A percentile compares a stretch with the other conserved stretches of the same genome.
These are phyloP conservation scores for Aspergillus avenaceus DNA, from an alignment of 495 filamentous ascomycete species.

Conservation along the genomic window DNA sequence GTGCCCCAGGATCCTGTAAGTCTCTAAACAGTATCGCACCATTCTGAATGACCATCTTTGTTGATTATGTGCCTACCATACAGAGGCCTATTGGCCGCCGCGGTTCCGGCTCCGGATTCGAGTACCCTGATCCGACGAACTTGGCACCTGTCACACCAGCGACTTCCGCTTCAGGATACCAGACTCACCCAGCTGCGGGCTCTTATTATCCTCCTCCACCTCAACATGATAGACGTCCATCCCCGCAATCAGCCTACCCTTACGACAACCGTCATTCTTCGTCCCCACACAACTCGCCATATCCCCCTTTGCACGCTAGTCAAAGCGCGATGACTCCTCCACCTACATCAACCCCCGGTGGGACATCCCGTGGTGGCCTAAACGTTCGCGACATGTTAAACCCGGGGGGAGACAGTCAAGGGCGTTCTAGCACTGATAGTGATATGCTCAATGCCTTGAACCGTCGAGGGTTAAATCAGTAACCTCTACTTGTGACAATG, in stretches of 20 bases:
- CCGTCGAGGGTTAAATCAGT: conserved; percentile 35
- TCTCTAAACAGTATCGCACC: conserved; percentile 11
- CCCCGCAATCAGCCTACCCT: conserved; percentile 44
- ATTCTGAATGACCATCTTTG: conserved; percentile 2
- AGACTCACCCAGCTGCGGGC: conserved; percentile 36
- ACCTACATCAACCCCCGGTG: conserved; percentile 34
- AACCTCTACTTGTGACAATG: conserved; percentile 1
- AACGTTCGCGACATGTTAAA: conserved; percentile 53
- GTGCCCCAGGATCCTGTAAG: conserved; percentile 47
- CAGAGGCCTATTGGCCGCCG: conserved; percentile 44
- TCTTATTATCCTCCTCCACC: conserved; percentile 45
- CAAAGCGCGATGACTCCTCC: conserved; percentile 36
- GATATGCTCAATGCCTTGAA: conserved; percentile 55
- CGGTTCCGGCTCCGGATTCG: conserved; percentile 45
- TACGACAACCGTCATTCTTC: conserved; percentile 48
- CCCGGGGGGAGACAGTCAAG: conserved; percentile 38
- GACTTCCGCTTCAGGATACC: conserved; percentile 46
- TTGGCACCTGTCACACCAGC: conserved; percentile 50
- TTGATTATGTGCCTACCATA: neutral
- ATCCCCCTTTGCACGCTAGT: conserved; percentile 36
- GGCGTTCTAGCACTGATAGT: conserved; percentile 51
- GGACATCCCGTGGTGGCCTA: conserved; percentile 41
- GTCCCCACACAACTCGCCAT: conserved; percentile 48
- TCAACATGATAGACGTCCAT: conserved; percentile 44
- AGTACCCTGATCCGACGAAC: conserved; percentile 53